A percentile compares a stretch with the other conserved stretches of the same genome.
phyloP scores from a whole-genome alignment of 106 monocot genomes.

The Iris macrosiphon region DNA sequence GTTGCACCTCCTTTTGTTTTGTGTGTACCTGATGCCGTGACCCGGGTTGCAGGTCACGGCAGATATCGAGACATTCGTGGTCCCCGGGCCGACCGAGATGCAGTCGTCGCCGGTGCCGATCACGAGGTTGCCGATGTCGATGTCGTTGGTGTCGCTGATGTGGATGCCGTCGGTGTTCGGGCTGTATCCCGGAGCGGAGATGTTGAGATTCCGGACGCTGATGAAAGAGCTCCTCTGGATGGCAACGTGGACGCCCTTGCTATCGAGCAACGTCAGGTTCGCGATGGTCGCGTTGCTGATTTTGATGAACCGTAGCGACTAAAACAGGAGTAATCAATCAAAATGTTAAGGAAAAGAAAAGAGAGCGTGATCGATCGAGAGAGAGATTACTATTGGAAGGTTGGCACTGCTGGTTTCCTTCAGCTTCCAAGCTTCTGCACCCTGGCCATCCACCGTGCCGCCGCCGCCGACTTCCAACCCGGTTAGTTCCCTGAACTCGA shows the following conservation, averaged over 20 bases:
- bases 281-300: slow-evolving; percentile 18
- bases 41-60: slow-evolving; percentile 36
- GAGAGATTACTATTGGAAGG: slow-evolving; percentile 15
- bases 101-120: slow-evolving; percentile 59
- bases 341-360: background rate
- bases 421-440: slow-evolving; percentile 13
- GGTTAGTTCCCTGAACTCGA: slow-evolving; percentile 17
- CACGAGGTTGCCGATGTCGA: slow-evolving; percentile 7
- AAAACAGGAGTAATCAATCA: background rate
- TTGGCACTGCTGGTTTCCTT: background rate
- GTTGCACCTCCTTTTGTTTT: no score
- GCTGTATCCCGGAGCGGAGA: slow-evolving; percentile 33
- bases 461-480: slow-evolving; percentile 14
- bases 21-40: slow-evolving; percentile 57
- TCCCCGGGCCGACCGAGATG: slow-evolving; percentile 36
- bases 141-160: slow-evolving; percentile 11
- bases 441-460: slow-evolving; percentile 29
- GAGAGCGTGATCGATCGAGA: background rate
- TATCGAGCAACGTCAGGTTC: slow-evolving; percentile 13
- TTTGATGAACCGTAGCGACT: slow-evolving; percentile 22
- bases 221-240: slow-evolving; percentile 15
- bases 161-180: slow-evolving; percentile 66
- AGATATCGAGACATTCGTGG: slow-evolving; percentile 14
- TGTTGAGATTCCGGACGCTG: slow-evolving; percentile 10
- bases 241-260: slow-evolving; percentile 35